phyloP scores from a whole-genome alignment of 2,329 filamentous ascomycete genomes.

The Alternaria triticina region DNA sequence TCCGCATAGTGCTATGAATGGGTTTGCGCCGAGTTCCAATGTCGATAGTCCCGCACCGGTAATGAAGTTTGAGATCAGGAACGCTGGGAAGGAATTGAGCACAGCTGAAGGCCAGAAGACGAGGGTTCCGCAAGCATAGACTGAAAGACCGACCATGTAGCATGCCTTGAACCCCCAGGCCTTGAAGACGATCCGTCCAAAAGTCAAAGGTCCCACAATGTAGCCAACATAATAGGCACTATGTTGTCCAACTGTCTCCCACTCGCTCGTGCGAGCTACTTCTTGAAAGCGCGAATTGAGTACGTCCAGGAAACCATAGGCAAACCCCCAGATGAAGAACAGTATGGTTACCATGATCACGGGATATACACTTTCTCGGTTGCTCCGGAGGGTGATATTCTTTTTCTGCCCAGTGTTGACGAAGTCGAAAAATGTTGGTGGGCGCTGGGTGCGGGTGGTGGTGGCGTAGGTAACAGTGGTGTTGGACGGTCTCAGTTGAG shows the following conservation, averaged over 20 bases:
- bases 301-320: conserved; percentile 83
- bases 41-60: conserved; percentile 66
- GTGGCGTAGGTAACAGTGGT: conserved; percentile 41
- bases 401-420: conserved; percentile 72
- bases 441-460: conserved; percentile 29
- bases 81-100: conserved; percentile 65
- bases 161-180: conserved; percentile 68
- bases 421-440: conserved; percentile 72
- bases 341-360: conserved; percentile 77
- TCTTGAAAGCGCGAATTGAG: conserved; percentile 74
- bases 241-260: conserved; percentile 71
- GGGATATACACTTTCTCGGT: conserved; percentile 71
- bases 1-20: conserved; percentile 68
- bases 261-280: conserved; percentile 66
- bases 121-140: conserved; percentile 68
- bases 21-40: conserved; percentile 66
- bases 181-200: conserved; percentile 65
- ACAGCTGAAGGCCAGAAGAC: conserved; percentile 71
- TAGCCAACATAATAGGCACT: conserved; percentile 76
- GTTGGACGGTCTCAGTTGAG: conserved; percentile 44
- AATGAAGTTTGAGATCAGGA: conserved; percentile 68
- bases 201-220: conserved; percentile 70
- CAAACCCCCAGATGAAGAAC: conserved; percentile 90
- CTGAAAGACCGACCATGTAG: conserved; percentile 64
- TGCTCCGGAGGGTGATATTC: conserved; percentile 71